These are phyloP conservation scores for Blepharisma japonicum DNA, from an alignment of 73 alveolate species.

Conservation along the genomic window DNA sequence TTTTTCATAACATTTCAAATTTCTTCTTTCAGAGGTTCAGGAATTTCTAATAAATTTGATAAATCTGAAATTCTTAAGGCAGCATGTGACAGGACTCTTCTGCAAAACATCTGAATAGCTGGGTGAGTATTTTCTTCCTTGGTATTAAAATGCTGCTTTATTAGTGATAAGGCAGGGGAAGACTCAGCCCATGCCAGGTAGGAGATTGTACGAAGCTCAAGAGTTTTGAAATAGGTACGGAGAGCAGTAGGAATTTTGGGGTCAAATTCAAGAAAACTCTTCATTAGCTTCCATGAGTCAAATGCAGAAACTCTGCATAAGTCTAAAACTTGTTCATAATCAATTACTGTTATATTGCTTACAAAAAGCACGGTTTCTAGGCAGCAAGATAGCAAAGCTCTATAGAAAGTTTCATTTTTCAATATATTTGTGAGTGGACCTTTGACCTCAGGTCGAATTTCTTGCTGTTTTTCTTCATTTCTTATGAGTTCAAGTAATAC, in stretches of 20 bases:
- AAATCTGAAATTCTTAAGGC: constrained; percentile 48
- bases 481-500: neutral
- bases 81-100: constrained; percentile 53
- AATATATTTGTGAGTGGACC: neutral
- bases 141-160: neutral
- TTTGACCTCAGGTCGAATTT: constrained; percentile 14
- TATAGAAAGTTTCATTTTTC: constrained; percentile 33
- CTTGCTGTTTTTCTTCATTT: constrained; percentile 29
- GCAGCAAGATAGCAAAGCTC: constrained; percentile 48
- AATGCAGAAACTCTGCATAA: constrained; percentile 43
- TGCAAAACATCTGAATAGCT: constrained; percentile 48
- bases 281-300: constrained; percentile 62
- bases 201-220: neutral
- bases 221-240: neutral
- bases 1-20: constrained; percentile 55
- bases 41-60: constrained; percentile 30
- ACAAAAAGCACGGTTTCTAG: constrained; percentile 44
- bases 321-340: constrained; percentile 39
- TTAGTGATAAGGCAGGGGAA: neutral
- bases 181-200: constrained; percentile 30
- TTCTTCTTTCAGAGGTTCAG: constrained; percentile 48
- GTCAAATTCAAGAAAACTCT: constrained; percentile 58
- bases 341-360: constrained; percentile 26
- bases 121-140: constrained; percentile 34
- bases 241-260: constrained; percentile 50